Evolutionary conservation across 2,329 filamentous ascomycete genomes (phyloP), one percentile per base, ranked within the genome.

Genomic region (Fusarium chuoi): DNA sequence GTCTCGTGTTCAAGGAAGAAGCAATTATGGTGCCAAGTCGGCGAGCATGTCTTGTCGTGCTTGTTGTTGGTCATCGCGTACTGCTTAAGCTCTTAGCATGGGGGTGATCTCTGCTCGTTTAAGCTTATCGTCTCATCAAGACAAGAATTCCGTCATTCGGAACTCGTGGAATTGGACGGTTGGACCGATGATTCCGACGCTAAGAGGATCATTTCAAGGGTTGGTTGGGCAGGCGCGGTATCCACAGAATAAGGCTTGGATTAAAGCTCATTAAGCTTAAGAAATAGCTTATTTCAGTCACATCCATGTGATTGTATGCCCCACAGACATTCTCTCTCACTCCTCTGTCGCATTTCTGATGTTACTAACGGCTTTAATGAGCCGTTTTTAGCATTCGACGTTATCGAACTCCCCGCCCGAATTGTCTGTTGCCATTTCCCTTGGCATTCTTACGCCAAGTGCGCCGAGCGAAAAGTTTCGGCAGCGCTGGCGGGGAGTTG

Each of bases 261-360:
- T 39, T 71, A 61, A 51, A 63, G 60, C n/a, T n/a, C n/a, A n/a
- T n/a, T 75, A 75, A 75, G 64, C 73, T 75, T 46, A 22, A 45
- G 30, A 33, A 33, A 33, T 33, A 33, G 30, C 30, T 33, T 73
- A 73, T 54, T 52, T 62, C 49, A 38, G 36, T 26, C 26, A 26
- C 35, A 22, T 55, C 39, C 46, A 62, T 46, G 36, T 52, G 62
- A 62, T 22, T 42, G 20, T n/a, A 35, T 22, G 36, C 22, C 51
- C 52, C 10, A 35, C 26, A 22, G 11, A 17, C 11, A n/a, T 28
- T 6, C 10, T 24, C 36, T 44, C 28, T 36, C 7, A 2, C 7
- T 28, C 14, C n/a, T 20, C 14, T 17, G 17, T 24, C n/a, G 9
- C 17, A 20, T 35, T 51, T 28, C 15, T 13, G 2, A 17, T 10